phyloP scores from a whole-genome alignment of 192 early-diverging fungal genomes.

The Backusella liffmaniae region DNA sequence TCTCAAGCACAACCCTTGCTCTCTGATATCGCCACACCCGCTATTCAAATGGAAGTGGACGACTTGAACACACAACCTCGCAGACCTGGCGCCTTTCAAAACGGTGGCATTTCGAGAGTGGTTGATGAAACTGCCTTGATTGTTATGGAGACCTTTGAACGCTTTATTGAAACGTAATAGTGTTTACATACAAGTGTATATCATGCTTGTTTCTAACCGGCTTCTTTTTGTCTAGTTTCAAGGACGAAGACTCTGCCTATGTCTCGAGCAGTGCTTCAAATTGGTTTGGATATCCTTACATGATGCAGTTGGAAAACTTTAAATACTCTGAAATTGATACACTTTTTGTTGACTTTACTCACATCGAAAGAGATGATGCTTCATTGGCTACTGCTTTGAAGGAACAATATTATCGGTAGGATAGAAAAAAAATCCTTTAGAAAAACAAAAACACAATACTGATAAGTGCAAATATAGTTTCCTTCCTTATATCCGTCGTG shows the following conservation, averaged over 20 bases:
- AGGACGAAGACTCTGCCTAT: constrained; percentile 12
- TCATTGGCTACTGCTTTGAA: constrained; percentile 60
- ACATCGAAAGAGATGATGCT: constrained; percentile 54
- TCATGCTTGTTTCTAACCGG: too few species aligned
- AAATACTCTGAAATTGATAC: constrained; percentile 58
- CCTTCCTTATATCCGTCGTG: constrained; percentile 83
- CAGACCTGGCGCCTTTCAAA: constrained; percentile 15
- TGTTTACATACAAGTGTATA: not conserved
- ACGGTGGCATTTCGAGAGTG: constrained; percentile 48
- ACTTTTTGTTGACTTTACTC: constrained; percentile 72
- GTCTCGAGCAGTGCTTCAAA: constrained; percentile 20
- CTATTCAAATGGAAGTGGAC: constrained; percentile 23
- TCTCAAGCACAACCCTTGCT: constrained; percentile 16
- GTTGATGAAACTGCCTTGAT: constrained; percentile 70
- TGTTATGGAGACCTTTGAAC: constrained; percentile 67
- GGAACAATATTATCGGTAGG: constrained; percentile 72
- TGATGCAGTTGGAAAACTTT: constrained; percentile 65
- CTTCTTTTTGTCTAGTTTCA: constrained; percentile 19
- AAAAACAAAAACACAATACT: not conserved
- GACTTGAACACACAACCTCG: constrained; percentile 12
- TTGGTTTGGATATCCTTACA: constrained; percentile 50
- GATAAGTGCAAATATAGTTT: constrained; percentile 36
- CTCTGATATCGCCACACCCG: constrained; percentile 17
- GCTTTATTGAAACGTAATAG: constrained; percentile 60
- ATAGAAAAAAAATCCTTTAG: not conserved